Conservation (phyloP, 2,329 filamentous ascomycete genomes). For the Cordyceps farinosa region DNA sequence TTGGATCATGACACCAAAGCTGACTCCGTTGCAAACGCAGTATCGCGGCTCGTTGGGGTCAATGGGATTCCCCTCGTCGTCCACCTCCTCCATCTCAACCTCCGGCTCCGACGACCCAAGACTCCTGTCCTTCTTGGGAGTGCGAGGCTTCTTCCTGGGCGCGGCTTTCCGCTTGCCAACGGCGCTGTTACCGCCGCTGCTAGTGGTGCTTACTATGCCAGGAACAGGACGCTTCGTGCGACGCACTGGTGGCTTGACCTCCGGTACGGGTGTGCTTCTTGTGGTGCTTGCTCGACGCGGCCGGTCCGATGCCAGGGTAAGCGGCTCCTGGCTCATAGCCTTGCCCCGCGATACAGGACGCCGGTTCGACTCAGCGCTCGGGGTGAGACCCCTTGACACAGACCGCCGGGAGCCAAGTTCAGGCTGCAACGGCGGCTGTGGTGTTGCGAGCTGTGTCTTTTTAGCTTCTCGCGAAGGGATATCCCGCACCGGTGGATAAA, state of each 20-base stretch:
- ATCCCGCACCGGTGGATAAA: slow-evolving; percentile 30
- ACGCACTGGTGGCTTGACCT: slow-evolving; percentile 46
- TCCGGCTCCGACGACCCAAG: slow-evolving; percentile 39
- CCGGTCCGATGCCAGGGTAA: slow-evolving; percentile 49
- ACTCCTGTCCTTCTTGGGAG: slow-evolving; percentile 47
- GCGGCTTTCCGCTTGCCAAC: slow-evolving; percentile 69
- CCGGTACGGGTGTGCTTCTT: slow-evolving; percentile 54
- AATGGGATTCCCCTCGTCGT: slow-evolving; percentile 66
- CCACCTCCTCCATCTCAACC: slow-evolving; percentile 55
- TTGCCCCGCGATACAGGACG: slow-evolving; percentile 53
- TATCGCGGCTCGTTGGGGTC: slow-evolving; percentile 74
- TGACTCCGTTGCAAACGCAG: slow-evolving; percentile 75
- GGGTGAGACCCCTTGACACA: slow-evolving; percentile 34
- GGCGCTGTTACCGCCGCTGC: slow-evolving; percentile 60
- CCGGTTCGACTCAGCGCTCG: slow-evolving; percentile 34
- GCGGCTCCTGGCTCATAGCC: slow-evolving; percentile 48
- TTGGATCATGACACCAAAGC: slow-evolving; percentile 78
- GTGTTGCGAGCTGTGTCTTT: slow-evolving; percentile 11
- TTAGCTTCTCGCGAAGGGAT: slow-evolving; percentile 30
- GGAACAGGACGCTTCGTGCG: slow-evolving; percentile 68
- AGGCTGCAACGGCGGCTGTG: slow-evolving; percentile 16
- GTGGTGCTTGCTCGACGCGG: slow-evolving; percentile 55
- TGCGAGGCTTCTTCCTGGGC: slow-evolving; percentile 60
- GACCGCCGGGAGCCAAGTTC: slow-evolving; percentile 30
- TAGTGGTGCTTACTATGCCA: slow-evolving; percentile 63